Evolutionary conservation across 1,284 basidiomycete species (phyloP).

Genomic region (Ganoderma multipileum): DNA sequence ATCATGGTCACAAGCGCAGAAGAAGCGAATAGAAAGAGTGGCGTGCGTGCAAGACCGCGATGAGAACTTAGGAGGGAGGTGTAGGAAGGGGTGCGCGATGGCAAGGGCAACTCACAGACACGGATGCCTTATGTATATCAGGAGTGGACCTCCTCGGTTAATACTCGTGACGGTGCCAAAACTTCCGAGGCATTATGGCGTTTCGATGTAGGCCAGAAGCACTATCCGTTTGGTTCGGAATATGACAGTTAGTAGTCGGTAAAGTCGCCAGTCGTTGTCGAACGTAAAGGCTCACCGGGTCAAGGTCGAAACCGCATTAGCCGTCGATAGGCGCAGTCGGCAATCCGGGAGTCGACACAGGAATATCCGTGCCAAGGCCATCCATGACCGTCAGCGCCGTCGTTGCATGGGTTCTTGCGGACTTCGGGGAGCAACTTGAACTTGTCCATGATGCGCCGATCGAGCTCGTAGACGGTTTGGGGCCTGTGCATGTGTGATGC

Average conservation of each 20-base stretch:
- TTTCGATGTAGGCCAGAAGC: neutral
- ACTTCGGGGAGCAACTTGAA: neutral
- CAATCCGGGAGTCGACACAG: neutral
- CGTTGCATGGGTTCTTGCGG: neutral
- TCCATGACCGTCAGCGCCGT: neutral
- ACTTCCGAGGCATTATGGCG: neutral
- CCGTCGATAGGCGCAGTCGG: neutral
- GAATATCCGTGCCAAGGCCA: neutral
- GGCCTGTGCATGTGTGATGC: too few relatives aligned
- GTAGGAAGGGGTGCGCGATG: neutral
- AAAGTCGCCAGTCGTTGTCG: neutral
- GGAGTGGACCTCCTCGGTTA: neutral
- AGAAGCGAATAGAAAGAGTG: neutral
- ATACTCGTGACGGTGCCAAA: neutral
- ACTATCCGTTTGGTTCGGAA: neutral
- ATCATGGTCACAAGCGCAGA: constrained; percentile 28
- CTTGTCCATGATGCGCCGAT: neutral
- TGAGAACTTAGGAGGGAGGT: neutral
- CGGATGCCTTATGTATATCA: neutral
- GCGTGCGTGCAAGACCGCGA: neutral
- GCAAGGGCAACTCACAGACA: neutral
- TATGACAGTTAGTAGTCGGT: neutral
- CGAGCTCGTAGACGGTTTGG: too few relatives aligned
- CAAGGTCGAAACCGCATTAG: neutral
- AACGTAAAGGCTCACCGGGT: neutral